Evolutionary conservation across 2,329 filamentous ascomycete genomes (phyloP).

Genomic region (Trichoderma breve): DNA sequence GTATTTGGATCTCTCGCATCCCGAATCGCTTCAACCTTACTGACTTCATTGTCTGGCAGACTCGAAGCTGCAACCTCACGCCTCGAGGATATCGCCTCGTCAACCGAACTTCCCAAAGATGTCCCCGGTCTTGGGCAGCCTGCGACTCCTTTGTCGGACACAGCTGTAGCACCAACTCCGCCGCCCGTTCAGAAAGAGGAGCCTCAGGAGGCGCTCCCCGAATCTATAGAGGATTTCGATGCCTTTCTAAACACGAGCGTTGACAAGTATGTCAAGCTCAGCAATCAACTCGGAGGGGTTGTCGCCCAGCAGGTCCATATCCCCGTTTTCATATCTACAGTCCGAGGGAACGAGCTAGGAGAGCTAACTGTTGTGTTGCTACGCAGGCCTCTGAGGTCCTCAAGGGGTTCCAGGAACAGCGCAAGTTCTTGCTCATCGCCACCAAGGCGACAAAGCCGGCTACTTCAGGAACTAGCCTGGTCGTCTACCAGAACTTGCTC

Average conservation of each 20-base stretch:
- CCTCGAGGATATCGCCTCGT: slow-evolving; percentile 91
- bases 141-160: slow-evolving; percentile 33
- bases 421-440: slow-evolving; percentile 82
- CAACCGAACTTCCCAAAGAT: slow-evolving; percentile 59
- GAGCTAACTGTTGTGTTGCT: not conserved
- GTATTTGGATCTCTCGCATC: slow-evolving; percentile 46
- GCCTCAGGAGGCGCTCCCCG: slow-evolving; percentile 61
- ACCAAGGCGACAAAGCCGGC: slow-evolving; percentile 93
- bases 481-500: slow-evolving; percentile 71
- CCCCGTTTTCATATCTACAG: not conserved
- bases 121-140: slow-evolving; percentile 45
- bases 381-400: slow-evolving; percentile 51
- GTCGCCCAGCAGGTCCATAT: slow-evolving; percentile 72
- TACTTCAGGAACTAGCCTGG: slow-evolving; percentile 56
- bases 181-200: slow-evolving; percentile 39
- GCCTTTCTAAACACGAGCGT: slow-evolving; percentile 71
- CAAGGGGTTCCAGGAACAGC: slow-evolving; percentile 75
- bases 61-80: slow-evolving; percentile 96
- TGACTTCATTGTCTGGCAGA: slow-evolving; percentile 55
- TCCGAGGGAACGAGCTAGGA: not conserved
- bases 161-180: slow-evolving; percentile 34
- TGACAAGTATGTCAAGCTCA: slow-evolving; percentile 73
- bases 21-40: slow-evolving; percentile 30
- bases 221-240: slow-evolving; percentile 86
- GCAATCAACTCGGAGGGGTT: slow-evolving; percentile 72